phyloP scores from a whole-genome alignment of 139 green algal genomes.

The Tetraselmis chui region DNA sequence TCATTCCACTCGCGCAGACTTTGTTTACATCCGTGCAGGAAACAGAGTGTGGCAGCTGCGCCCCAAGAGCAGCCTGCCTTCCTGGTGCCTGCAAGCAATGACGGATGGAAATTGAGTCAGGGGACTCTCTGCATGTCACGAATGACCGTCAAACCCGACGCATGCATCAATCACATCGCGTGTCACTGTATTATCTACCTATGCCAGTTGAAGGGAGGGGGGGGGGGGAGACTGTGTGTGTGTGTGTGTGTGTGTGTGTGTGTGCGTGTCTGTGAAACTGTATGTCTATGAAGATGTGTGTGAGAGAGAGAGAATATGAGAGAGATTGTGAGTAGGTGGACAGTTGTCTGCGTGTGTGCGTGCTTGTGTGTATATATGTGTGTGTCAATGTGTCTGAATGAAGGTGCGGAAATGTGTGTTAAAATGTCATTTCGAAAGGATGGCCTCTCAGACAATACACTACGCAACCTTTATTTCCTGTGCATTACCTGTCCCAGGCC shows the following conservation, averaged over 20 bases:
- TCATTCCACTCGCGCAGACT: slow-evolving; percentile 81
- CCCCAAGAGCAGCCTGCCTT: slow-evolving; percentile 69
- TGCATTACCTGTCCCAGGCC: slow-evolving; percentile 64
- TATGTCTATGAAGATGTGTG: no score
- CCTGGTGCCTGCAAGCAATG: slow-evolving; percentile 62
- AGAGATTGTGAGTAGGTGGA: background rate
- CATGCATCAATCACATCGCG: no score
- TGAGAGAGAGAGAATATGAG: background rate
- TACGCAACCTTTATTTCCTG: no score
- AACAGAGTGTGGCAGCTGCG: slow-evolving; percentile 53
- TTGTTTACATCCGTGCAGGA: slow-evolving; percentile 88
- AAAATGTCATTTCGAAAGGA: no score
- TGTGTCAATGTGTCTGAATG: no score
- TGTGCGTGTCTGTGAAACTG: no score
- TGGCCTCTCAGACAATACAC: no score
- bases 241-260: no score
- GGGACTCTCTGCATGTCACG: background rate
- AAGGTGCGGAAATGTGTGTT: no score
- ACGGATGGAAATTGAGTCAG: background rate
- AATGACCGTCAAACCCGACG: background rate
- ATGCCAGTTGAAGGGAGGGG: background rate
- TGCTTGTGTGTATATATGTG: no score
- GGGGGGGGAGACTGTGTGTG: background rate
- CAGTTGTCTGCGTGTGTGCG: no score
- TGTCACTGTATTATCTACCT: no score